Evolutionary conservation across 768 basidiomycete genomes (phyloP), one percentile per base, ranked within the genome.

Genomic region (Leccinum imitatum): DNA sequence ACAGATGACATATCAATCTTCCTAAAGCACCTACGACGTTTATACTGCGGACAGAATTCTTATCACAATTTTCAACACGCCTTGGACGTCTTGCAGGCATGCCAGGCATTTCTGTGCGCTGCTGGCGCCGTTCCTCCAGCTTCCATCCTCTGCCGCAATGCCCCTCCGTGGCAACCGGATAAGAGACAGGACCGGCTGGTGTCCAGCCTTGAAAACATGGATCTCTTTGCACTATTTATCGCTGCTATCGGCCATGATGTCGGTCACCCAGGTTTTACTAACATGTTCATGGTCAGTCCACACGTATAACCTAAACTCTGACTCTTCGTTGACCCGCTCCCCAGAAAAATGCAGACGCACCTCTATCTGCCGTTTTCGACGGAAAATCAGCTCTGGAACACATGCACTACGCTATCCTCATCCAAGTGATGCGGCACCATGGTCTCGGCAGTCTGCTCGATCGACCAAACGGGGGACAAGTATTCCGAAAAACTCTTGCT

Each of bases 61-160:
- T 99, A 99, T 73, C 97, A 99, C 80, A 99, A 98, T 70, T 98
- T 96, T 71, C 87, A 93, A 62, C 97, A 99, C 75, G 97, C 95
- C 1, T 79, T 97, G 47, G 97, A 99, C 73, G 97, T 98, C 15
- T 82, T 98, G 21, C 97, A 99, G 70, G 95, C 95, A 0, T 85
- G 87, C 4, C 93, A 97, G 68, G 85, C 84, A 21, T 98, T 95
- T 76, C 80, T 99, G 25, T 82, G 82, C 50, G 80, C 85, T 30
- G 89, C 91, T 15, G 89, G 87, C 31, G 82, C 90, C 70, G 91
- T 94, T 0, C 97, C 97, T 3, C 84, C 90, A 2, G 79, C 91
- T 9, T 81, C 82, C 1, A 82, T 88, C 53, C 79, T 87, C 41
- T 75, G 79, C 46, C 67, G 73, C 57, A 77, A 82, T 54, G 59